These are phyloP conservation scores for Orbilia ellipsospora DNA, from an alignment of 2,329 filamentous ascomycete species.

Conservation along the genomic window DNA sequence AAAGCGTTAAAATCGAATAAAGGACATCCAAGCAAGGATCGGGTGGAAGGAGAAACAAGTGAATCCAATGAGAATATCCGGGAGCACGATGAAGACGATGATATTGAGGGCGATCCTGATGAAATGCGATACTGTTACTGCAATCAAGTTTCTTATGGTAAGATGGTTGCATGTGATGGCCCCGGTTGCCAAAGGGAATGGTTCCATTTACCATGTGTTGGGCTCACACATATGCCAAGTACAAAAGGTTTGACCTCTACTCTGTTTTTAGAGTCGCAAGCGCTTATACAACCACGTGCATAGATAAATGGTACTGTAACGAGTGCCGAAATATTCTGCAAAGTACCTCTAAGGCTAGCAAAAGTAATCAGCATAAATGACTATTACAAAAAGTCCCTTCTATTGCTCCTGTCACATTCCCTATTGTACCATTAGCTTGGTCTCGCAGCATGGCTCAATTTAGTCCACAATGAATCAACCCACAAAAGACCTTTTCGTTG, in stretches of 20 bases:
- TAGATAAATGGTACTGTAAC: constrained; percentile 84
- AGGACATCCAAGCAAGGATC: constrained; percentile 3
- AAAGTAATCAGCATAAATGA: constrained; percentile 26
- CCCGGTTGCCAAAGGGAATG: constrained; percentile 82
- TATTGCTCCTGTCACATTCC: too few species aligned
- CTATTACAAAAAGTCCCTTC: too few species aligned
- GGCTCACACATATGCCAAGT: constrained; percentile 80
- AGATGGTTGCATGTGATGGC: constrained; percentile 92
- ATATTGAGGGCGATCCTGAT: constrained; percentile 79
- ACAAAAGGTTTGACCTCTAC: constrained; percentile 72
- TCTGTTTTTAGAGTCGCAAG: neutral
- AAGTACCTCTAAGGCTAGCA: constrained; percentile 16
- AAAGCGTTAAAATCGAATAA: constrained; percentile 32
- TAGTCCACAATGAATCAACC: too few species aligned
- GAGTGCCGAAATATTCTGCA: constrained; percentile 67
- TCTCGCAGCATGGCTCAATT: too few species aligned
- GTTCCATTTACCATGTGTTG: constrained; percentile 87
- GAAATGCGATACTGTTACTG: constrained; percentile 83
- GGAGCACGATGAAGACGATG: constrained; percentile 68
- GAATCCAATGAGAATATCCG: constrained; percentile 62
- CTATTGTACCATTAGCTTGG: too few species aligned
- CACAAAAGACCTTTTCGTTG: too few species aligned
- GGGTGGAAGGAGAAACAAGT: neutral
- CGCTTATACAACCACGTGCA: constrained; percentile 12
- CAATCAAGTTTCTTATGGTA: constrained; percentile 83